phyloP scores from a whole-genome alignment of 345 rosid genomes.

The Psidium friedrichsthalianum region DNA sequence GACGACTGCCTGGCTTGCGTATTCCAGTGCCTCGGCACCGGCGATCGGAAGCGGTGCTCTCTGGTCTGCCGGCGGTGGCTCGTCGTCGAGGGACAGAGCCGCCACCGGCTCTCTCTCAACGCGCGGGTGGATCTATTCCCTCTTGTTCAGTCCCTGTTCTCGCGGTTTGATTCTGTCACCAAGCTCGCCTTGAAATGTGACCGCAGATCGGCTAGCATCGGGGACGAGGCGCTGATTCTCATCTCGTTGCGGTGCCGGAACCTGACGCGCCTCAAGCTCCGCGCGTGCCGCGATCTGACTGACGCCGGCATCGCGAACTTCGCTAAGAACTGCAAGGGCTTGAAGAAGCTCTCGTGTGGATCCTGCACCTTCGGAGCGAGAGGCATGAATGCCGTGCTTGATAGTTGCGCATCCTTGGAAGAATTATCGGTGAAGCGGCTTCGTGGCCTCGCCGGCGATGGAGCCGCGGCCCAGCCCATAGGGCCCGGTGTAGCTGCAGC shows the following conservation, averaged over 20 bases:
- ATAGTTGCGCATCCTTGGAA: slow-evolving; percentile 57
- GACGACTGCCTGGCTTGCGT: slow-evolving; percentile 78
- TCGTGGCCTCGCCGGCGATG: slow-evolving; percentile 41
- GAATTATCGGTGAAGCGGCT: slow-evolving; percentile 78
- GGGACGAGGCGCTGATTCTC: slow-evolving; percentile 50
- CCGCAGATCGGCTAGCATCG: slow-evolving; percentile 61
- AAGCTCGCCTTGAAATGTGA: slow-evolving; percentile 83
- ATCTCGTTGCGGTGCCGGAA: slow-evolving; percentile 63
- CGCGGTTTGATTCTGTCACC: slow-evolving; percentile 78
- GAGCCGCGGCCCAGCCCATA: slow-evolving; percentile 44
- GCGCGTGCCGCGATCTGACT: slow-evolving; percentile 69
- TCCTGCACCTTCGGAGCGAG: slow-evolving; percentile 75
- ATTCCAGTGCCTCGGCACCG: slow-evolving; percentile 52
- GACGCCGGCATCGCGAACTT: slow-evolving; percentile 57
- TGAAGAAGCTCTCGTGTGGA: slow-evolving; percentile 80
- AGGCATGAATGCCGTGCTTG: slow-evolving; percentile 77
- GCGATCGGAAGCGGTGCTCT: slow-evolving; percentile 59
- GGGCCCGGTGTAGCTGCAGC: slow-evolving; percentile 50
- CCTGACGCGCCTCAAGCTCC: slow-evolving; percentile 72
- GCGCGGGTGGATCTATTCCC: slow-evolving; percentile 56
- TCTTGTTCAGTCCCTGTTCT: slow-evolving; percentile 37
- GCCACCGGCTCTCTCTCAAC: slow-evolving; percentile 69
- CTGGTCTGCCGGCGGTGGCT: slow-evolving; percentile 73
- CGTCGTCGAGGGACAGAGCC: slow-evolving; percentile 70
- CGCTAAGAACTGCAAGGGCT: slow-evolving; percentile 54